These are phyloP conservation scores for Volvariella volvacea DNA, from an alignment of 1,284 basidiomycete species.

Conservation along the genomic window DNA sequence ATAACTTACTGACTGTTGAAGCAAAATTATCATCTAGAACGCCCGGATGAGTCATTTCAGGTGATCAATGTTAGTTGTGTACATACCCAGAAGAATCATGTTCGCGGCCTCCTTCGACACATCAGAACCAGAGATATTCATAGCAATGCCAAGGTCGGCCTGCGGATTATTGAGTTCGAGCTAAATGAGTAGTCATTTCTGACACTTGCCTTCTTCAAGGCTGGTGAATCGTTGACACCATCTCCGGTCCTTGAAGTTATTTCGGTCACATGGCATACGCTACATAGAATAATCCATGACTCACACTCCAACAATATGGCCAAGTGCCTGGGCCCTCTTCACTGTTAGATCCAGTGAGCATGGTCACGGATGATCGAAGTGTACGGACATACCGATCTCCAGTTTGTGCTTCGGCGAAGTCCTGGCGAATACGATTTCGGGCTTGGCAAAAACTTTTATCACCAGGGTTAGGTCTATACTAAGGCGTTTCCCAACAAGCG, in stretches of 20 bases:
- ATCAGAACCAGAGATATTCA: constrained; percentile 69
- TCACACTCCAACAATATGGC: constrained; percentile 66
- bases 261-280: constrained; percentile 1
- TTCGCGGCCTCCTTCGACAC: constrained; percentile 71
- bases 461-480: constrained; percentile 12
- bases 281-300: background rate
- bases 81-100: constrained; percentile 59
- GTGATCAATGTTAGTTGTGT: background rate
- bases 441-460: constrained; percentile 48
- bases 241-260: constrained; percentile 41
- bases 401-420: constrained; percentile 70
- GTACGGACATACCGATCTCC: constrained; percentile 47
- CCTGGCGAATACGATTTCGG: constrained; percentile 66
- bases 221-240: constrained; percentile 68
- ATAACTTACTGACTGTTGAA: constrained; percentile 56
- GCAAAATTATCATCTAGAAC: constrained; percentile 61
- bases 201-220: constrained; percentile 48
- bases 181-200: no score
- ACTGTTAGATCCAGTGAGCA: no score
- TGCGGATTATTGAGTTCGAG: no score
- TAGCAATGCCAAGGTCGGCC: constrained; percentile 69
- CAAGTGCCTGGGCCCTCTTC: constrained; percentile 62
- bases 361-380: background rate
- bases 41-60: background rate
- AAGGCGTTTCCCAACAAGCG: constrained; percentile 58